Percentiles rank a stretch among this genome's conserved stretches.
These are phyloP conservation scores for Turritis glabra DNA, from an alignment of 345 rosid genomes.

Conservation along the genomic window DNA sequence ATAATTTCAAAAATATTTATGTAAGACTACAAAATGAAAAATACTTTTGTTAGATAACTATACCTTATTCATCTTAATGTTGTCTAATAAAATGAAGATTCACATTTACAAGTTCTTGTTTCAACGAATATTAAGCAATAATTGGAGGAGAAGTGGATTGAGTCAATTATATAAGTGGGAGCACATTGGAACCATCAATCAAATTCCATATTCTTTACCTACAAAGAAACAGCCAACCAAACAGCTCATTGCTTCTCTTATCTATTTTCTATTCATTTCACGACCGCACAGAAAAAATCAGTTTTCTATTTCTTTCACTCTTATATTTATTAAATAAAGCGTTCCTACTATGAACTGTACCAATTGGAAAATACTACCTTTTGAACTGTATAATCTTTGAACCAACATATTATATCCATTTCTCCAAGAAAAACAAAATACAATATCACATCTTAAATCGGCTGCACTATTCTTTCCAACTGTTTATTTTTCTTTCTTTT, in stretches of 20 bases:
- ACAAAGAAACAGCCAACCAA: conserved; percentile 9
- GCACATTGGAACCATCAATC: conserved; percentile 34
- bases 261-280: not conserved
- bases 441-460: not conserved
- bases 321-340: not conserved
- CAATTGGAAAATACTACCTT: not conserved
- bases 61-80: not conserved
- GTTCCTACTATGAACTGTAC: conserved; percentile 3
- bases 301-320: not conserved
- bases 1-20: not conserved
- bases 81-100: not conserved
- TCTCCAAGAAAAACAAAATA: not conserved
- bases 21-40: not conserved
- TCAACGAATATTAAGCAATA: not conserved
- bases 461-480: conserved; percentile 17
- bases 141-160: conserved; percentile 1
- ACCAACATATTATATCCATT: not conserved
- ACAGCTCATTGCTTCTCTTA: conserved; percentile 14
- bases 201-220: conserved; percentile 2
- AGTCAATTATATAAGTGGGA: not conserved
- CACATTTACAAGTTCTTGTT: not conserved
- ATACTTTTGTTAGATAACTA: not conserved
- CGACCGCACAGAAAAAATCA: not conserved
- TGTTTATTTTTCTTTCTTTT: not conserved
- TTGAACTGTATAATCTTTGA: conserved; percentile 24